Conservation (phyloP, 495 filamentous ascomycete genomes). For the Penicillium maclennaniae region DNA sequence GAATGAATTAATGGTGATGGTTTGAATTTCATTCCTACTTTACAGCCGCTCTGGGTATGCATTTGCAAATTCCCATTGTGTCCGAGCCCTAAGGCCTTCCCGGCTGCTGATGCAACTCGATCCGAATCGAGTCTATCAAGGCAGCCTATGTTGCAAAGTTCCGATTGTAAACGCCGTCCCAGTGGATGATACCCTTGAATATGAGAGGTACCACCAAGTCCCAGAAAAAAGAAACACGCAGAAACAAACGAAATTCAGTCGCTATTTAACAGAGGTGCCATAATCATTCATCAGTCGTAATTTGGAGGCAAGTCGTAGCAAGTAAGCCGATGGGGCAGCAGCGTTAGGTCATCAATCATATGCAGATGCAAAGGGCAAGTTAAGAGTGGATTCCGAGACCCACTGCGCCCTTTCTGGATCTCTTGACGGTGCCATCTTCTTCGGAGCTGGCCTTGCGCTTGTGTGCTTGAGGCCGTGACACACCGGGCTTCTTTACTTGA, state of each 20-base stretch:
- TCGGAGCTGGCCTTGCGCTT: constrained; percentile 59
- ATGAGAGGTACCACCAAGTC: neutral
- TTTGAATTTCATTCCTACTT: constrained; percentile 19
- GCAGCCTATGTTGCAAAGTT: neutral
- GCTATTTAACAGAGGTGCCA: constrained; percentile 19
- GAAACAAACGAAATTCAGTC: constrained; percentile 8
- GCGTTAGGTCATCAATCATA: constrained; percentile 26
- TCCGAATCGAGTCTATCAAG: neutral
- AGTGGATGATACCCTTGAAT: neutral
- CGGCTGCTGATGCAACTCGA: neutral
- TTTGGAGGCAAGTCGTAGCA: constrained; percentile 22
- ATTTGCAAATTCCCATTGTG: constrained; percentile 9
- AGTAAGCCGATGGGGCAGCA: constrained; percentile 12
- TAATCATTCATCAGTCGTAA: constrained; percentile 35
- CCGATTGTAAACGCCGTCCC: constrained; percentile 13
- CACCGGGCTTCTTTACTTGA: constrained; percentile 56
- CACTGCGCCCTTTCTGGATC: constrained; percentile 51
- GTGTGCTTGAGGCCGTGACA: constrained; percentile 32
- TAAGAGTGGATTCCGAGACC: constrained; percentile 61
- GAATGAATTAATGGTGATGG: neutral
- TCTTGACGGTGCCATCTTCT: constrained; percentile 50
- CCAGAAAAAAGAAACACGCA: constrained; percentile 9
- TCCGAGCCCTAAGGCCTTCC: constrained; percentile 1
- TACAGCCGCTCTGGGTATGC: constrained; percentile 20
- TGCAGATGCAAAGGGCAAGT: constrained; percentile 14